Evolutionary conservation across 371 early-diverging fungal genomes (phyloP).

Genomic region (Mucor racemosus): DNA sequence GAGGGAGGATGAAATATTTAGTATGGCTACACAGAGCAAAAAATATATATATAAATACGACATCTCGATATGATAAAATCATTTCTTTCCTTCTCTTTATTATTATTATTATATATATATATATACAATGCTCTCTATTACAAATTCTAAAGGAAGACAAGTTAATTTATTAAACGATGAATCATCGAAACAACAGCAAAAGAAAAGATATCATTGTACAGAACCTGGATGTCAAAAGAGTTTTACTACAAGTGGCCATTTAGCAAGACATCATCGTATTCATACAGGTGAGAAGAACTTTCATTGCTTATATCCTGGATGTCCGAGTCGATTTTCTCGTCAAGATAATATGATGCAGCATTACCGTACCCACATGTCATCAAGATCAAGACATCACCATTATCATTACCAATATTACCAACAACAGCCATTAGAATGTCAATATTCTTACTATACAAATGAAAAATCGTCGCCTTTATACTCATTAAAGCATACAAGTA

Average conservation of each 20-base stretch:
- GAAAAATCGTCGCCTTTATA: background rate
- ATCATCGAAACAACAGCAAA: conserved; percentile 12
- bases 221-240: conserved; percentile 60
- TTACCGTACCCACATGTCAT: conserved; percentile 77
- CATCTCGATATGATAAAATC: background rate
- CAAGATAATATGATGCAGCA: conserved; percentile 93
- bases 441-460: background rate
- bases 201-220: conserved; percentile 57
- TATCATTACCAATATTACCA: conserved; percentile 20
- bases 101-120: conserved; percentile 7
- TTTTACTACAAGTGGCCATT: conserved; percentile 77
- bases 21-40: conserved; percentile 11
- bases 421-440: conserved; percentile 16
- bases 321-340: conserved; percentile 84
- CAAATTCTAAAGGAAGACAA: conserved; percentile 47
- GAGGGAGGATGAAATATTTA: conserved; percentile 13
- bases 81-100: background rate
- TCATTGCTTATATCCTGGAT: conserved; percentile 76
- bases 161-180: conserved; percentile 47
- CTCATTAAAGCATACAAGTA: background rate
- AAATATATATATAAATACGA: conserved; percentile 13
- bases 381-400: conserved; percentile 59
- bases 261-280: conserved; percentile 87
- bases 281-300: conserved; percentile 93
- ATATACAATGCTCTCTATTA: conserved; percentile 28